Percentiles rank a stretch among this genome's conserved stretches.
Evolutionary conservation across 2,329 filamentous ascomycete species (phyloP).

Genomic region (Microdochium bolleyi): DNA sequence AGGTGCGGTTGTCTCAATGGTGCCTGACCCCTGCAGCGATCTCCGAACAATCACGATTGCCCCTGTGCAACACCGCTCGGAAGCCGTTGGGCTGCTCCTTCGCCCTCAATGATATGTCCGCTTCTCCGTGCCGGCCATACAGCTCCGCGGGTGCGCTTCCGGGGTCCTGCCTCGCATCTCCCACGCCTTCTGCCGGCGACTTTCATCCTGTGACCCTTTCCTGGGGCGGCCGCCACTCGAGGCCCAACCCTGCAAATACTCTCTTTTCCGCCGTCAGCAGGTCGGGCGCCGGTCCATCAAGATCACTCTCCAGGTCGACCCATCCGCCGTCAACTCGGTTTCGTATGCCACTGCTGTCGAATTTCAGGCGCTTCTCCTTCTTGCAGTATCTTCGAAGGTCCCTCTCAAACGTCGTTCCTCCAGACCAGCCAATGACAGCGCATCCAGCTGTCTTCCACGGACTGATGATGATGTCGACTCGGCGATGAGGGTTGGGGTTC

Average conservation of each 20-base stretch:
- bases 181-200: background rate
- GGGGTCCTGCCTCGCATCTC: background rate
- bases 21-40: background rate
- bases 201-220: slow-evolving; percentile 60
- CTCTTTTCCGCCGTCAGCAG: slow-evolving; percentile 69
- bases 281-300: slow-evolving; percentile 38
- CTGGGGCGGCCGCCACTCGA: slow-evolving; percentile 58
- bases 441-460: slow-evolving; percentile 88
- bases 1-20: background rate
- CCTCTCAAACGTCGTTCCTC: slow-evolving; percentile 82
- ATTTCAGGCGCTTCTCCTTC: slow-evolving; percentile 65
- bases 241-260: slow-evolving; percentile 69
- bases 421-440: slow-evolving; percentile 81
- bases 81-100: background rate
- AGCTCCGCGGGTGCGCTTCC: background rate
- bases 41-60: background rate
- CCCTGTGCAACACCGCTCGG: background rate
- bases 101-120: background rate
- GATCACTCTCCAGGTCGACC: slow-evolving; percentile 48
- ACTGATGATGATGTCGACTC: slow-evolving; percentile 86
- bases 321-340: slow-evolving; percentile 55
- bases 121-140: background rate
- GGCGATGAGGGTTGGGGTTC: slow-evolving; percentile 68
- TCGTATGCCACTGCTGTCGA: slow-evolving; percentile 83
- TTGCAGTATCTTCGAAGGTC: slow-evolving; percentile 79